Evolutionary conservation across 2,329 filamentous ascomycete genomes (phyloP), one percentile per base, ranked within the genome.

Genomic region (Cladosporium velox): DNA sequence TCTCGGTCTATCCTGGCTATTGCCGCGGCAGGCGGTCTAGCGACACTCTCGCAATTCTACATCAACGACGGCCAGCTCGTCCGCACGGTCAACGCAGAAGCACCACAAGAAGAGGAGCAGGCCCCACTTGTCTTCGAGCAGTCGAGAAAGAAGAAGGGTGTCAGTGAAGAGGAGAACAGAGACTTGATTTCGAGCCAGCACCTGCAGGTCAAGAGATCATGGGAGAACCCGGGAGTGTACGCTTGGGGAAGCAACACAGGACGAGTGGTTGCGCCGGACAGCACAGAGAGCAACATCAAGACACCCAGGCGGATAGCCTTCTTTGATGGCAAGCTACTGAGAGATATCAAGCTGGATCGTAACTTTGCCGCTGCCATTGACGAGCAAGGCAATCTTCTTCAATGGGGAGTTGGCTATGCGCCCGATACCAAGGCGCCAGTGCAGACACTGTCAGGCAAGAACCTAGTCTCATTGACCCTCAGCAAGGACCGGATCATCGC

Each of bases 191-290:
- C 91, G 75, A 91, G 91, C 12, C 92, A 96, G 76, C 92, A 96
- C 79, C 80, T 92, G 6, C 94, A 97, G 80, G 91, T 97, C 66
- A 92, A 91, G 80, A 88, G 87, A 75, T 96, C 91, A 78, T 86
- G 87, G 83, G 87, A 88, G 78, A 89, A 91, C 67, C 94, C 95
- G 0, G 95, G 93, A 1, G 90, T 98, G 0, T 98, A 96, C 79
- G 88, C 90, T 5, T 99, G 95, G 94, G 95, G 95, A 0, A 92
- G 90, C 21, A 99, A 99, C 73, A 82, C 83, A 18, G 92, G 93
- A 67, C 86, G 86, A 71, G 93, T 97, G n/a, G 91, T 91, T 44
- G 93, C 93, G 51, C 93, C 93, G 0, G 88, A 90, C 69, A 94
- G 91, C 10, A 85, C 90, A 61, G 93, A 97, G 64, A 81, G 82